Evolutionary conservation across 2,329 filamentous ascomycete species (phyloP).

Genomic region (Cordyceps fumosorosea): DNA sequence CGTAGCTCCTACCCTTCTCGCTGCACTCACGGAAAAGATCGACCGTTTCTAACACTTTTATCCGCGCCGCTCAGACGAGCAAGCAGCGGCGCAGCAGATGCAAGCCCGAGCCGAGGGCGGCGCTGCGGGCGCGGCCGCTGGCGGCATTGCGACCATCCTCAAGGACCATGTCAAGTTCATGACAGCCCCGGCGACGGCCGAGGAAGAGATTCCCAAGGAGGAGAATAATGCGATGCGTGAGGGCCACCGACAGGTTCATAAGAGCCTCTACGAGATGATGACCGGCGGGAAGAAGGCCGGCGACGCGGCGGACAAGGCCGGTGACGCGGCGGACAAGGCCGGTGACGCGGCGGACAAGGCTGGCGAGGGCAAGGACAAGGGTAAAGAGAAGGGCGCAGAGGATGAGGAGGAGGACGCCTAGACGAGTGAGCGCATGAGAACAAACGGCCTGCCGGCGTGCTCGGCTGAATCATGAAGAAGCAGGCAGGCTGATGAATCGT

Average conservation of each 20-base stretch:
- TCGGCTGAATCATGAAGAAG: too few relatives aligned
- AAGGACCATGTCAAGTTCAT: conserved; percentile 10
- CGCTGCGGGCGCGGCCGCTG: not conserved
- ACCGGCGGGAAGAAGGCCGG: not conserved
- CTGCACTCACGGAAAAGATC: too few relatives aligned
- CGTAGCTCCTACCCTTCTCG: too few relatives aligned
- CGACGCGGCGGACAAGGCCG: not conserved
- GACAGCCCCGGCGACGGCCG: not conserved
- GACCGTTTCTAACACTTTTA: not conserved
- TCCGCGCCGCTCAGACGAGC: not conserved
- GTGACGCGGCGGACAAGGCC: not conserved
- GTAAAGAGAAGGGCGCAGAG: not conserved
- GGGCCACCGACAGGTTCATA: conserved; percentile 6
- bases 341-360: not conserved
- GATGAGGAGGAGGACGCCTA: too few relatives aligned
- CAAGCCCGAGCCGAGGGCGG: not conserved
- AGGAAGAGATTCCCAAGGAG: not conserved
- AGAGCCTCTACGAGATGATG: not conserved
- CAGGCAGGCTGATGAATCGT: too few relatives aligned
- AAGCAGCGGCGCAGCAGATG: not conserved
- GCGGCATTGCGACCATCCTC: not conserved
- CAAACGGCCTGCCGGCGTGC: too few relatives aligned
- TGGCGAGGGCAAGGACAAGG: too few relatives aligned
- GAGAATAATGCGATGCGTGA: conserved; percentile 12
- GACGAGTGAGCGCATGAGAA: too few relatives aligned